phyloP scores from a whole-genome alignment of 2,329 filamentous ascomycete genomes.

The Lachnellula suecica region DNA sequence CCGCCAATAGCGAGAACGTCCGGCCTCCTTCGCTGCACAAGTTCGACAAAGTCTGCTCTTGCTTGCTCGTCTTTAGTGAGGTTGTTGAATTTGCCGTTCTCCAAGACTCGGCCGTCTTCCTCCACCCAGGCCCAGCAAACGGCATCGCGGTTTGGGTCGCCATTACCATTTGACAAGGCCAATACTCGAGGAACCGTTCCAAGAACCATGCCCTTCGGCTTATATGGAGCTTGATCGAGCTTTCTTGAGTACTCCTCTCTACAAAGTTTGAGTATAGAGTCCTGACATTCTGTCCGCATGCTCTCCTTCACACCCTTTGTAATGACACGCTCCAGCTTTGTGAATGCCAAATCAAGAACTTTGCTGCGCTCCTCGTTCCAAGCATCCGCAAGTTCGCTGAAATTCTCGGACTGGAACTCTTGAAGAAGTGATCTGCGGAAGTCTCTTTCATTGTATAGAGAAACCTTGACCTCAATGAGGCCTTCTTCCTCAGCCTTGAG shows the following conservation, averaged over 20 bases:
- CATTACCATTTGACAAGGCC: constrained; percentile 82
- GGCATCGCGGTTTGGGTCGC: constrained; percentile 70
- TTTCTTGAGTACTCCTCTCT: constrained; percentile 86
- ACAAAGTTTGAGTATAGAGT: constrained; percentile 82
- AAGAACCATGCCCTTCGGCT: constrained; percentile 87
- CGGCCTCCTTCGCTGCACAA: constrained; percentile 77
- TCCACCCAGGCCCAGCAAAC: constrained; percentile 92
- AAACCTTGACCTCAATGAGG: constrained; percentile 80
- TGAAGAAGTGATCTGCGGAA: constrained; percentile 76
- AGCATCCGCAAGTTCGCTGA: constrained; percentile 88
- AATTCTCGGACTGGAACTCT: constrained; percentile 92
- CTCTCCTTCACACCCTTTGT: constrained; percentile 93
- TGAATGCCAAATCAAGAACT: constrained; percentile 77
- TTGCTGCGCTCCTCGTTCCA: constrained; percentile 91
- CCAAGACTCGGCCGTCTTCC: constrained; percentile 84
- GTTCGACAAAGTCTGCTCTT: constrained; percentile 70
- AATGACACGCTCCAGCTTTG: constrained; percentile 80
- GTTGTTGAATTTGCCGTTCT: constrained; percentile 85
- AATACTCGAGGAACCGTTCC: constrained; percentile 87
- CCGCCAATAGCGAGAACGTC: constrained; percentile 91
- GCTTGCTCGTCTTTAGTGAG: constrained; percentile 68
- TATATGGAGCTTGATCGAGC: constrained; percentile 93
- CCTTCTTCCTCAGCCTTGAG: constrained; percentile 95
- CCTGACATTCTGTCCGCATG: constrained; percentile 89
- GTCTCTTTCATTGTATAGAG: constrained; percentile 71